Evolutionary conservation across 2,329 filamentous ascomycete species (phyloP), one percentile per base, ranked within the genome.

Genomic region (Alternaria angustiovoidea): DNA sequence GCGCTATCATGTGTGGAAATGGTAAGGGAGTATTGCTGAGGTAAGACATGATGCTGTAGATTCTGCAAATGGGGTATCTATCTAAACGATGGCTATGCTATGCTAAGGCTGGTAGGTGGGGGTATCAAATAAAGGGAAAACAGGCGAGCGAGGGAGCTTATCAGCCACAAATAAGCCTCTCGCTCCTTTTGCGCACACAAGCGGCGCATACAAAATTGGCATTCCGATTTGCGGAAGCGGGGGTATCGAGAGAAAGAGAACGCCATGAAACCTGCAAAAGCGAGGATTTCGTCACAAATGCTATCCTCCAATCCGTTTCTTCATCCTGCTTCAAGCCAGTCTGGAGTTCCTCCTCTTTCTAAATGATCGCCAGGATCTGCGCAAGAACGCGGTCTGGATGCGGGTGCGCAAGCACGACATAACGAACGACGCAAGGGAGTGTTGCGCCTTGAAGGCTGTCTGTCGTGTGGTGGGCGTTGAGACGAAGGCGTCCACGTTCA

Each of bases 81-180:
- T 53, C 51, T 53, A 53, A 51, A 51, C 36, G 49, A 51, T 66
- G 22, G 59, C 61, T 63, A 59, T 51, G 59, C 61, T 63, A 59
- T 7, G 18, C 38, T 39, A 39, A 36, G 14, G 32, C 32, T 20
- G 38, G 38, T 22, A 59, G 55, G 56, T 54, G 44, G 64, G 72
- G 74, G 73, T 75, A 75, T 77, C 73, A 71, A 42, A 65, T 69
- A 65, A 63, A 60, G 65, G 70, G 64, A 72, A 71, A 59, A 70
- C 57, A 66, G 66, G 67, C 44, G 54, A 56, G 34, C 24, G 20
- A 49, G 20, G 11, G 18, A 12, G 20, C 46, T 28, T 54, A 59
- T 63, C 46, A 67, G 70, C 72, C 71, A 70, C 73, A 67, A 44
- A 58, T 53, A 62, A 66, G 66, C 64, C 62, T 64, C 61, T 66